These are phyloP conservation scores for Ceratocystis lukuohia DNA, from an alignment of 2,329 filamentous ascomycete species.

Conservation along the genomic window DNA sequence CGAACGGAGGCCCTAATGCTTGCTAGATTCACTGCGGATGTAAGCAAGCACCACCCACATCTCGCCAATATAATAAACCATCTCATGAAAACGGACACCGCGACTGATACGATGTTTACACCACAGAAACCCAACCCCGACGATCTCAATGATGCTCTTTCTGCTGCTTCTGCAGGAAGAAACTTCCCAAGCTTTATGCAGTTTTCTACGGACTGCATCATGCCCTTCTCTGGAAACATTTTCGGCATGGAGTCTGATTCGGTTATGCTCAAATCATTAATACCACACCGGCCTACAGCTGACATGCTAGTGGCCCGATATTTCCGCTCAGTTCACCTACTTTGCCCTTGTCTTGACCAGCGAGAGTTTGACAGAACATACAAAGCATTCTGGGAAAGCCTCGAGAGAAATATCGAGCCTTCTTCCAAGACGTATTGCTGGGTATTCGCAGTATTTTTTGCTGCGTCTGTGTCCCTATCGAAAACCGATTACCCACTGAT, in stretches of 20 bases:
- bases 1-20: constrained; percentile 59
- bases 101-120: neutral
- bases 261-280: constrained; percentile 43
- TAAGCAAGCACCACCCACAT: constrained; percentile 27
- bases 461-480: constrained; percentile 52
- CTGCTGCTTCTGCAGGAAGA: neutral
- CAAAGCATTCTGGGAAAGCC: constrained; percentile 49
- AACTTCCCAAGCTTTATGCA: constrained; percentile 42
- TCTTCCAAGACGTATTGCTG: constrained; percentile 51
- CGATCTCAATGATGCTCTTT: neutral
- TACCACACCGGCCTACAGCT: constrained; percentile 44
- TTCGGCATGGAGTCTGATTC: constrained; percentile 40
- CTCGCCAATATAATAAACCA: neutral
- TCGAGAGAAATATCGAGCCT: constrained; percentile 47
- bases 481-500: constrained; percentile 41
- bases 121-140: neutral
- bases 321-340: constrained; percentile 52
- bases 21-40: constrained; percentile 57
- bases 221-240: constrained; percentile 53
- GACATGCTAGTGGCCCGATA: constrained; percentile 55
- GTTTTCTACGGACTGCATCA: constrained; percentile 52
- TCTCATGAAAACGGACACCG: neutral
- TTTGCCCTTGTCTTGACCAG: constrained; percentile 54
- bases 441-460: constrained; percentile 56
- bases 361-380: constrained; percentile 55